phyloP scores from a whole-genome alignment of 352 stramenopile genomes.

The Pelagophyceae sp. region DNA sequence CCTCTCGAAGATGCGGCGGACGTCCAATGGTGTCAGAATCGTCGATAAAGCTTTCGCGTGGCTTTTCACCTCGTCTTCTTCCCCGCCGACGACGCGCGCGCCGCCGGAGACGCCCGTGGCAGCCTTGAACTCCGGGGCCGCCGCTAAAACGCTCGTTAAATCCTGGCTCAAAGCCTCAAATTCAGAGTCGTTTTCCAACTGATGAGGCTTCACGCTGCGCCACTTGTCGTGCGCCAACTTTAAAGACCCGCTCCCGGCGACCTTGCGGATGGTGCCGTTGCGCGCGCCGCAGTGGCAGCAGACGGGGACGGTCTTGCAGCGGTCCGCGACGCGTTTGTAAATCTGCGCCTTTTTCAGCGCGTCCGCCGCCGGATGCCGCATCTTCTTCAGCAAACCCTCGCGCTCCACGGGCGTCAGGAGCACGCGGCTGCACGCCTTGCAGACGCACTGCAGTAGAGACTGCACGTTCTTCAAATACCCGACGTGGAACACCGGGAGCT shows the following conservation, averaged over 20 bases:
- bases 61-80: conserved; percentile 42
- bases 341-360: conserved; percentile 48
- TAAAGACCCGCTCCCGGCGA: conserved; percentile 84
- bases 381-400: conserved; percentile 65
- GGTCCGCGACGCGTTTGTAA: conserved; percentile 48
- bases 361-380: conserved; percentile 68
- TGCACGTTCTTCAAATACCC: conserved; percentile 98
- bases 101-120: conserved; percentile 55
- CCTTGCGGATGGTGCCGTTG: conserved; percentile 96
- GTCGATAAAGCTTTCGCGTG: conserved; percentile 33
- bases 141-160: conserved; percentile 22
- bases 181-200: conserved; percentile 25
- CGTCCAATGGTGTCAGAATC: conserved; percentile 53
- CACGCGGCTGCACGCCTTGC: conserved; percentile 86
- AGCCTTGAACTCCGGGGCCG: conserved; percentile 65
- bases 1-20: conserved; percentile 82
- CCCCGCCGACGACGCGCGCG: conserved; percentile 36
- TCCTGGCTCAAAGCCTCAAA: conserved; percentile 26
- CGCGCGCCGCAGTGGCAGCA: conserved; percentile 88
- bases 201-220: conserved; percentile 59
- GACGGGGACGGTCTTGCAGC: conserved; percentile 89
- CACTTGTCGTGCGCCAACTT: conserved; percentile 97
- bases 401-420: conserved; percentile 80
- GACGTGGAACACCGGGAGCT: conserved; percentile 98
- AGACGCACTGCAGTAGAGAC: conserved; percentile 95